Base-by-base conservation (phyloP, 768 basidiomycete genomes). In the Boletus patriciae region DNA sequence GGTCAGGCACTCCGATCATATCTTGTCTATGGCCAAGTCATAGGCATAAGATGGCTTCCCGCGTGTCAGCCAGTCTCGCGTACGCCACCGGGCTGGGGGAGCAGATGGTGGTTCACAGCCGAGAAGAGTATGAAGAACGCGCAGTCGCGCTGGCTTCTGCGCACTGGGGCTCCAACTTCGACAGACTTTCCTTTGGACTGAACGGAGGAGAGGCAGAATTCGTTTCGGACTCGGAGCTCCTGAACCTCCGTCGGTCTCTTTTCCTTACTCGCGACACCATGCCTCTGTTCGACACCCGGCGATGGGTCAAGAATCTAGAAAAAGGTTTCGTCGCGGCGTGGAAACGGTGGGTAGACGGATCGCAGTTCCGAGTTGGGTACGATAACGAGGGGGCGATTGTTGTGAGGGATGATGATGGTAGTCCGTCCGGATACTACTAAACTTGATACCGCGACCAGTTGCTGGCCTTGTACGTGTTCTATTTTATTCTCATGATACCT, bases 1-100 rank as follows among this genome's bases (percentile, higher is more conserved):
- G 80, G 81, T 72, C 78, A 0, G 79, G 81, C 10, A 82, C 81
- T 2, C 80, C 80, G 29, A 71, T 82, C 37, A 62, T 82, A 29
- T 80, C 80, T n/a, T 73, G 70, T 43, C 52, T 72, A 19, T 80
- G 69, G 71, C 77, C 80, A 8, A 74, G 70, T 54, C 74, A 81
- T 55, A 57, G 63, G 38, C 70, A 77, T 60, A 82, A 80, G 62
- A 81, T 82, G 78, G 77, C 75, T 52, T 80, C 79, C 18, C 74
- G 80, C 8, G 81, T 82, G 27, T 79, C 73, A 4, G 78, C 80
- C 21, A 78, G 78, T 57, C 75, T 81, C 45, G 80, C 73, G 8
- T 62, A 70, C 37, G 81, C 80, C 3, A 82, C 80, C 1, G 80
- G 78, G 13, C 69, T 79, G 56, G 81, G 80, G 9, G 65, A 73